Base-by-base conservation (phyloP, 768 basidiomycete genomes). In the Macrocybe gigantea region DNA sequence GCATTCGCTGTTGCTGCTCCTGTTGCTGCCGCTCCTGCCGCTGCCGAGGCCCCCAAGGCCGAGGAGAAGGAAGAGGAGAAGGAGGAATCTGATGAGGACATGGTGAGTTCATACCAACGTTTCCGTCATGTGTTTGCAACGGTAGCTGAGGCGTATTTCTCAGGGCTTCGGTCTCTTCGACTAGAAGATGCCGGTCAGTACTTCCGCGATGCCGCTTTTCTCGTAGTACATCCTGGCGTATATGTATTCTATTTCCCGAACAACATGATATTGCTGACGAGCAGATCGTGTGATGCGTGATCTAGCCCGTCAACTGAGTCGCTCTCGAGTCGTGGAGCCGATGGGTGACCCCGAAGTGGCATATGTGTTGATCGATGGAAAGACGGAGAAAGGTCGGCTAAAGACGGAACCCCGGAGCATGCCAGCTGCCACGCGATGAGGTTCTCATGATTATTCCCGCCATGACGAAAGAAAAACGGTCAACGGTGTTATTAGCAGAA, bases 91-190 rank as follows among this genome's bases (percentile, higher is more conserved):
- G 89, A 91, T 54, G 91, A 86, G 11, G 91, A 92, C 66, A 89
- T 93, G 88, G 88, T 88, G 63, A 56, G 83, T 69, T 41, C 39
- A 30, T 31, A 5, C 32, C 15, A 41, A 13, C 9, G 30, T 39
- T 30, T 38, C 12, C 9, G 22, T 22, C 22, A 22, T 22, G 22
- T 22, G 22, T 22, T 22, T 22, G 22, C 22, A 22, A 22, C 1
- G 22, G 22, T 22, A 1, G 22, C 22, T 22, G 22, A 22, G 22
- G 22, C 22, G 22, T 22, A 4, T 22, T 22, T 22, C 49, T 55
- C 37, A 88, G 91, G 93, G 93, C 77, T 91, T 95, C 66, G 91
- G 93, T 74, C 79, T 95, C 49, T 95, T 95, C 72, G 92, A 93
- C 70, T 93, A 83, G 65, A 22, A 22, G 22, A 22, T 22, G 22